Conservation (phyloP, 1,284 basidiomycete species). For the Blastosporella zonata region DNA sequence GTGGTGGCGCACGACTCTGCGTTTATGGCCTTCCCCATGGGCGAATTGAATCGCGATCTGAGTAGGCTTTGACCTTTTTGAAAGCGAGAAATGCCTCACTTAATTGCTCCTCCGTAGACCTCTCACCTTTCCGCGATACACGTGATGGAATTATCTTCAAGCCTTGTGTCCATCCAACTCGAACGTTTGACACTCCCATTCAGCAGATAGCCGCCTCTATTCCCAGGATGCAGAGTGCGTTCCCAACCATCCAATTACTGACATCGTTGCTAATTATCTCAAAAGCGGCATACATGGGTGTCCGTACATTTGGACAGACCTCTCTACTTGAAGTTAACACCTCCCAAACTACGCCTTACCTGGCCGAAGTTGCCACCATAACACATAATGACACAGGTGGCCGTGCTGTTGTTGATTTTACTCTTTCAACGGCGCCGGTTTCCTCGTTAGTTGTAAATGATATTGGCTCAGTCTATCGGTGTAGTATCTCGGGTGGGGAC, state of each 20-base stretch:
- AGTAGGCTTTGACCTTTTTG: conserved; percentile 41
- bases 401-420: conserved; percentile 44
- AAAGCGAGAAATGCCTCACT: background rate
- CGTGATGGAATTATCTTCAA: conserved; percentile 34
- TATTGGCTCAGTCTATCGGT: conserved; percentile 42
- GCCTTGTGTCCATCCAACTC: conserved; percentile 39
- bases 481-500: conserved; percentile 26
- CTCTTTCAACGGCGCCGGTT: conserved; percentile 28
- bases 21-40: conserved; percentile 59
- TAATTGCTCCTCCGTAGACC: conserved; percentile 35
- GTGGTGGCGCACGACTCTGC: conserved; percentile 31
- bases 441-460: conserved; percentile 41
- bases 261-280: background rate
- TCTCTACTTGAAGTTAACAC: conserved; percentile 19
- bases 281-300: conserved; percentile 32
- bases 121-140: conserved; percentile 42
- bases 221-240: conserved; percentile 9
- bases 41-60: conserved; percentile 52
- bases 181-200: conserved; percentile 56
- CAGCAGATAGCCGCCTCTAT: conserved; percentile 40
- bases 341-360: conserved; percentile 12
- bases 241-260: background rate
- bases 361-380: conserved; percentile 34
- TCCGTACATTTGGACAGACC: conserved; percentile 32
- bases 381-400: conserved; percentile 38